Evolutionary conservation across 306 rosid species (phyloP), one percentile per base, ranked within the genome.

Genomic region (Sesbania bispinosa): DNA sequence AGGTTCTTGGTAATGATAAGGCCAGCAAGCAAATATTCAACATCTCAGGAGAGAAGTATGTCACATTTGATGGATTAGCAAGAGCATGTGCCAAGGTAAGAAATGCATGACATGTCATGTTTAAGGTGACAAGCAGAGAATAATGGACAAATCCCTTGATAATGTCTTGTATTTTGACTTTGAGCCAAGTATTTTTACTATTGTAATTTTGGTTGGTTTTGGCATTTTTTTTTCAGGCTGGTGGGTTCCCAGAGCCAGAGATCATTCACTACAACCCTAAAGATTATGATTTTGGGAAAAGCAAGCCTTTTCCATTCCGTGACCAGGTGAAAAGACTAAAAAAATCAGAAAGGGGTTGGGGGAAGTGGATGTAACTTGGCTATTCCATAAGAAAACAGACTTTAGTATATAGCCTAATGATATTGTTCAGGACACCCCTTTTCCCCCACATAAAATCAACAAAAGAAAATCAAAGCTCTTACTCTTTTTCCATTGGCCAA

Each of bases 221-320:
- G 46, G 5, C 46, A 79, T 72, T 39, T 69, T n/a, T 27, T 54
- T 75, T 50, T 45, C 74, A 83, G 98, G 98, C 96, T 33, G 98
- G 81, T 10, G 96, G 98, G 4, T 94, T 94, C 75, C 98, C 96
- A 1, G 97, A 90, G 85, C 97, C 98, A 11, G 98, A 94, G 86
- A 67, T 94, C 69, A 43, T 91, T 79, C 99, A 89, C 83, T 94
- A 83, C 76, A 94, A 94, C 68, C 99, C 96, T 4, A 94, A 89
- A 84, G 96, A 87, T 48, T 94, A 76, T 20, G 97, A 94, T 67
- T 94, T 94, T 55, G 98, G 97, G 41, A 90, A 94, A 71, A 94
- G 90, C 93, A 94, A 94, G 75, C 71, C 97, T 21, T 91, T 94
- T 46, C 99, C 99, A 30, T 94, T 94, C 51, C 97, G 99, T 46